Conservation (phyloP, 31 red algal species). For the Porphyra umbilicalis region DNA sequence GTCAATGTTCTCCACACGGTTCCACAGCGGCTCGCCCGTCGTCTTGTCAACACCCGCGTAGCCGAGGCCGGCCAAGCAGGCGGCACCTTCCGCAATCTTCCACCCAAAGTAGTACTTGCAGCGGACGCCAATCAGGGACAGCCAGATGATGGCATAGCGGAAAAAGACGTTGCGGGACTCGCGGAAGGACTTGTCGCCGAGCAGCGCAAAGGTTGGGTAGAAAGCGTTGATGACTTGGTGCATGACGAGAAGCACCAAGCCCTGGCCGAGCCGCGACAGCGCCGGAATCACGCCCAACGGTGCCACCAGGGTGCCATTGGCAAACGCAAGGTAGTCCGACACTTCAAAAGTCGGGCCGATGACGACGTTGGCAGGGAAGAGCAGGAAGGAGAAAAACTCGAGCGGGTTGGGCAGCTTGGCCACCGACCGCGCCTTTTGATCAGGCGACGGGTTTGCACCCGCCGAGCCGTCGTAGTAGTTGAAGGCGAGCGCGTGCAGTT, state of each 20-base stretch:
- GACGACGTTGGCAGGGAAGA: constrained; percentile 81
- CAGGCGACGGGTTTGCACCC: constrained; percentile 17
- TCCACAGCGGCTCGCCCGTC: constrained; percentile 51
- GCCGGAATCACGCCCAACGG: constrained; percentile 46
- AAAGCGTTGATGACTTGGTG: constrained; percentile 47
- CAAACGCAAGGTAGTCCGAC: constrained; percentile 69
- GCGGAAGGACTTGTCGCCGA: constrained; percentile 39
- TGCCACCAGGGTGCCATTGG: constrained; percentile 14
- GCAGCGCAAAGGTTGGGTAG: constrained; percentile 41
- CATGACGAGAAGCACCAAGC: constrained; percentile 60
- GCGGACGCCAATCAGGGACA: constrained; percentile 75
- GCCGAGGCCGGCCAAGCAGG: constrained; percentile 79
- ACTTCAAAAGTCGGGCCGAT: constrained; percentile 95
- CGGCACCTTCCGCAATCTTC: constrained; percentile 96
- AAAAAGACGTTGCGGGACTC: constrained; percentile 28
- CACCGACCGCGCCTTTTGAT: constrained; percentile 59
- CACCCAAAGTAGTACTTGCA: constrained; percentile 99
- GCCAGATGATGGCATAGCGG: constrained; percentile 56
- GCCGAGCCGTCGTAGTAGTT: constrained; percentile 68
- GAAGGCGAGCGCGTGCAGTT: constrained; percentile 81
- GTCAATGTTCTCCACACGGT: constrained; percentile 82
- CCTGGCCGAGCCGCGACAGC: constrained; percentile 55
- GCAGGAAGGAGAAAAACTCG: constrained; percentile 79
- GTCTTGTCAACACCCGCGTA: constrained; percentile 64
- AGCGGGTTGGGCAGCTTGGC: constrained; percentile 49